These are phyloP conservation scores for Hericium alpestre DNA, from an alignment of 768 basidiomycete species.

Conservation along the genomic window DNA sequence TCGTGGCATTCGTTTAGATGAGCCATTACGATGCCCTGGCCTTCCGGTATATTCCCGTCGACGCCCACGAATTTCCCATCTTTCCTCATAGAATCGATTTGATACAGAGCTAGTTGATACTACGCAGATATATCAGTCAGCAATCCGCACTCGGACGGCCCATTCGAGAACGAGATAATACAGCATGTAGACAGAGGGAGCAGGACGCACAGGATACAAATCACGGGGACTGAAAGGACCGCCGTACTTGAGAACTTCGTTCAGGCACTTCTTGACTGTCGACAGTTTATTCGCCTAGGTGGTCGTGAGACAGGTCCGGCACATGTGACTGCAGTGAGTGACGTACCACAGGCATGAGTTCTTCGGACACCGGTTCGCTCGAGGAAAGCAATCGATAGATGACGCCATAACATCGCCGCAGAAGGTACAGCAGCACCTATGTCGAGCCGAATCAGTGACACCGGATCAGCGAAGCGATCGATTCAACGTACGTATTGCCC, in stretches of 20 bases:
- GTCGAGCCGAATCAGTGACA: constrained; percentile 1
- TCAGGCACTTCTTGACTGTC: constrained; percentile 93
- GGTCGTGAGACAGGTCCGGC: not conserved
- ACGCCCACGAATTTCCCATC: constrained; percentile 89
- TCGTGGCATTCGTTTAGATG: constrained; percentile 96
- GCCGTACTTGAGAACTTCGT: constrained; percentile 91
- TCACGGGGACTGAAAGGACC: constrained; percentile 88
- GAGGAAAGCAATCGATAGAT: constrained; percentile 90
- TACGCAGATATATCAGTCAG: constrained; percentile 17
- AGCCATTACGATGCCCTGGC: constrained; percentile 92
- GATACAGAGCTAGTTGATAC: constrained; percentile 92
- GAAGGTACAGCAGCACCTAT: constrained; percentile 87
- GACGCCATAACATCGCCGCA: constrained; percentile 91
- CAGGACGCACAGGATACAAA: constrained; percentile 71
- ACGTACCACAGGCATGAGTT: constrained; percentile 88
- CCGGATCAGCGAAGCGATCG: not conserved
- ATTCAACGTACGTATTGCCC: constrained; percentile 82
- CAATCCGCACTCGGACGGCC: not conserved
- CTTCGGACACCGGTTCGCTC: constrained; percentile 95
- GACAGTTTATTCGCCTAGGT: constrained; percentile 87
- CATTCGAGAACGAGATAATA: not conserved
- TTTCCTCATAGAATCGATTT: constrained; percentile 86
- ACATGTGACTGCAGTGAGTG: not conserved
- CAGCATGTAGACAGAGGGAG: not conserved
- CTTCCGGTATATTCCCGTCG: constrained; percentile 87